Percentiles rank a stretch among this genome's conserved stretches.
phyloP scores from a whole-genome alignment of 495 filamentous ascomycete species.

The Penicillium odoratum region DNA sequence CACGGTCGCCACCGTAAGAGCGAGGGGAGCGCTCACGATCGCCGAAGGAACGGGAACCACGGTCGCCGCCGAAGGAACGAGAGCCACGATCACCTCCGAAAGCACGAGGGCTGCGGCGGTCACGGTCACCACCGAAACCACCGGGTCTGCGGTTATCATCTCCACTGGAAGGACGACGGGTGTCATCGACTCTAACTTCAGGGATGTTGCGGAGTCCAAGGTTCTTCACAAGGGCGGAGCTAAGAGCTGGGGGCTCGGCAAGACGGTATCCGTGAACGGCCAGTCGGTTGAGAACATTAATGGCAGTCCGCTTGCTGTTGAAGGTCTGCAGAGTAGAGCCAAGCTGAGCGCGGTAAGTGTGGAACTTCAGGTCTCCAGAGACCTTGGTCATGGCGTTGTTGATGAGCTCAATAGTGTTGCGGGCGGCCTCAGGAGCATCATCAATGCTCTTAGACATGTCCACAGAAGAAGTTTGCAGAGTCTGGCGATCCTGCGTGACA shows the following conservation, averaged over 20 bases:
- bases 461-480: conserved; percentile 50
- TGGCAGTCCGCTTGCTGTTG: conserved; percentile 34
- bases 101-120: background rate
- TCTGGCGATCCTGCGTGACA: conserved; percentile 54
- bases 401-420: conserved; percentile 38
- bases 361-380: conserved; percentile 40
- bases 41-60: background rate
- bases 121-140: background rate
- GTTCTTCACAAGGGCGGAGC: conserved; percentile 38
- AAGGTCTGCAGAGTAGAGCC: conserved; percentile 33
- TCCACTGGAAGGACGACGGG: background rate
- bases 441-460: conserved; percentile 50
- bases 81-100: conserved; percentile 6
- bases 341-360: conserved; percentile 55
- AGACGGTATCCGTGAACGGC: conserved; percentile 62
- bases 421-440: conserved; percentile 23
- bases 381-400: conserved; percentile 35
- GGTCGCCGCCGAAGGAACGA: background rate
- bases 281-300: conserved; percentile 63
- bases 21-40: background rate
- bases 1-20: background rate
- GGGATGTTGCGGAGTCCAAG: conserved; percentile 43
- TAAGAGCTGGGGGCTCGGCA: conserved; percentile 54
- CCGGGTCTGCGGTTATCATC: background rate
- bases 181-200: background rate